phyloP scores from a whole-genome alignment of 2,329 filamentous ascomycete genomes.

The Botrytis squamosa region DNA sequence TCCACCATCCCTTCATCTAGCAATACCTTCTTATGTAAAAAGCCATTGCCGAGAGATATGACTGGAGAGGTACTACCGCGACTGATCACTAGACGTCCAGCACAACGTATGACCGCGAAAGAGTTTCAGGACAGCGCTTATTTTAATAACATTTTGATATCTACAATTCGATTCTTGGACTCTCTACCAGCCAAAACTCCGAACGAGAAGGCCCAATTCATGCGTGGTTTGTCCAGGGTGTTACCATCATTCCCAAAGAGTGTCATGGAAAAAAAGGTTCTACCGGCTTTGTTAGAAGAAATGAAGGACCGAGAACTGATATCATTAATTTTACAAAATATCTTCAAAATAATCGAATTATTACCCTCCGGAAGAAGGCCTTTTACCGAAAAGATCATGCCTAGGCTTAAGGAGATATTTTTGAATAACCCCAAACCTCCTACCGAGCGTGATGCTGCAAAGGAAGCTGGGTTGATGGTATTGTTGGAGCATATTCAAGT shows the following conservation, averaged over 20 bases:
- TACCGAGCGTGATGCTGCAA: conserved; percentile 74
- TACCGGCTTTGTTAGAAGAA: conserved; percentile 87
- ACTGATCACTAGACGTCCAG: conserved; percentile 82
- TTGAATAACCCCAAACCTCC: conserved; percentile 53
- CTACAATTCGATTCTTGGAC: conserved; percentile 93
- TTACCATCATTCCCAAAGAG: conserved; percentile 89
- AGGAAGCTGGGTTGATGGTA: conserved; percentile 89
- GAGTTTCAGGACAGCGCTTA: conserved; percentile 96
- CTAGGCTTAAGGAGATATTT: conserved; percentile 80
- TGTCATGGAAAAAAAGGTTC: conserved; percentile 90
- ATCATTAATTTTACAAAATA: conserved; percentile 81
- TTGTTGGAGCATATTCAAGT: conserved; percentile 78
- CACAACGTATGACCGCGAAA: conserved; percentile 79
- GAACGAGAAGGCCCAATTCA: conserved; percentile 86
- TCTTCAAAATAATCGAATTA: conserved; percentile 83
- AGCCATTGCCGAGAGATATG: conserved; percentile 77
- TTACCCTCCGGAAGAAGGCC: conserved; percentile 74
- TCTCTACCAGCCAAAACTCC: conserved; percentile 87
- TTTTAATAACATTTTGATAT: conserved; percentile 95
- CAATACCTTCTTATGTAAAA: conserved; percentile 83
- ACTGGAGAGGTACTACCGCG: conserved; percentile 73
- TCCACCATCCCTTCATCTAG: conserved; percentile 73
- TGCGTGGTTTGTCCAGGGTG: conserved; percentile 84
- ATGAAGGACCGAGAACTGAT: conserved; percentile 88
- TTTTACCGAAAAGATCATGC: conserved; percentile 85